phyloP scores from a whole-genome alignment of 1,284 basidiomycete species.

The Retiboletus flavoniger region DNA sequence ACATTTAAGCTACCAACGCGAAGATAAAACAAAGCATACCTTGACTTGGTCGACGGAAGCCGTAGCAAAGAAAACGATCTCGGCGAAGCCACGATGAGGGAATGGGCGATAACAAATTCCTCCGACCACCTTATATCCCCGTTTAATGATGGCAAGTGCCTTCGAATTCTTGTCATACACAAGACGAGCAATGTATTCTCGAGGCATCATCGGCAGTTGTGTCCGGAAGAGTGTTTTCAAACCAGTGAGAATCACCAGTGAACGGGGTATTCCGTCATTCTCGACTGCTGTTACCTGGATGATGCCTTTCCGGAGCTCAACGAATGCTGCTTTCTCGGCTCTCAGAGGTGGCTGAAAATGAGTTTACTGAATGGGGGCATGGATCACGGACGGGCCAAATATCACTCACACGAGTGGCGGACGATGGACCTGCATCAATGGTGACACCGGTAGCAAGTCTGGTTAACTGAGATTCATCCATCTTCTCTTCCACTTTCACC shows the following conservation, averaged over 20 bases:
- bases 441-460: conserved; percentile 79
- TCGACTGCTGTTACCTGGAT: conserved; percentile 87
- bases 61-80: conserved; percentile 99
- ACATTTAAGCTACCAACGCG: not conserved
- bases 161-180: conserved; percentile 94
- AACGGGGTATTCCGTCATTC: conserved; percentile 77
- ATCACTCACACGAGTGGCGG: conserved; percentile 48
- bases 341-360: conserved; percentile 47
- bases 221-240: conserved; percentile 97
- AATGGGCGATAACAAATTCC: conserved; percentile 98
- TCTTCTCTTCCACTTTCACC: conserved; percentile 72
- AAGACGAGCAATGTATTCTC: conserved; percentile 96
- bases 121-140: conserved; percentile 94
- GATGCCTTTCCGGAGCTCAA: conserved; percentile 81
- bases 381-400: not conserved
- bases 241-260: conserved; percentile 86
- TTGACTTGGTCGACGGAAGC: conserved; percentile 97
- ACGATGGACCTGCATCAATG: conserved; percentile 59
- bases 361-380: not conserved
- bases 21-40: conserved; percentile 44
- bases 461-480: conserved; percentile 71
- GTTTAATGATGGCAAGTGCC: conserved; percentile 92
- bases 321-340: conserved; percentile 74
- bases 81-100: conserved; percentile 91
- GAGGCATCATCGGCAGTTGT: conserved; percentile 98